Percentiles rank a stretch among this genome's conserved stretches.
These are phyloP conservation scores for Rubia balearica DNA, from an alignment of 305 asterid genomes.

Conservation along the genomic window DNA sequence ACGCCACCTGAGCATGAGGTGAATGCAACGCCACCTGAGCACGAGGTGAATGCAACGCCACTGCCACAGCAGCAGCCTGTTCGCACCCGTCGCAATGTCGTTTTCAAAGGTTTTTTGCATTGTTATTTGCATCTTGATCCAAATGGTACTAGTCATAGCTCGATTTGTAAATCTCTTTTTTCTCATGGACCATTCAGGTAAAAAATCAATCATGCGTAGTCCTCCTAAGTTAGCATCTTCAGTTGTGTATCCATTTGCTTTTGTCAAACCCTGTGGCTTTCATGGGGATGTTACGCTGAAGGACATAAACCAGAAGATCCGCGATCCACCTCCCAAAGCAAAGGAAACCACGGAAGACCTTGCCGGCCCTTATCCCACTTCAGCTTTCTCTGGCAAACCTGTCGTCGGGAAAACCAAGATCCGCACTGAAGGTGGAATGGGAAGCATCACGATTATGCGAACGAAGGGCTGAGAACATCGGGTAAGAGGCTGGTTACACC, in stretches of 20 bases:
- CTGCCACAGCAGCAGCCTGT: conserved; percentile 28
- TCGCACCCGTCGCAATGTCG: conserved; percentile 42
- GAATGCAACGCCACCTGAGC: conserved; percentile 33
- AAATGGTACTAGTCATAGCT: background rate
- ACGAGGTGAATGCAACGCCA: conserved; percentile 22
- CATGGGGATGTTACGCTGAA: conserved; percentile 77
- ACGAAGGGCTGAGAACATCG: conserved; percentile 50
- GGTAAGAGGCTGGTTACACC: background rate
- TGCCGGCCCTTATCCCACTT: conserved; percentile 43
- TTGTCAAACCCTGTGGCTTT: conserved; percentile 74
- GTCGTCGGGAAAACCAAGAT: conserved; percentile 89
- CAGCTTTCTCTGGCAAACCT: conserved; percentile 91
- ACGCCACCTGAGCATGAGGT: conserved; percentile 34
- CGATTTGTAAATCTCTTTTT: background rate
- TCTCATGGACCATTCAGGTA: conserved; percentile 35
- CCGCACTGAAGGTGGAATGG: conserved; percentile 83
- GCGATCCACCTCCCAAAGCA: conserved; percentile 44
- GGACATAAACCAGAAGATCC: conserved; percentile 74
- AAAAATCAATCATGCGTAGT: conserved; percentile 53
- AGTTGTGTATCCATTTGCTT: conserved; percentile 62
- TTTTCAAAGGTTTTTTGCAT: conserved; percentile 49
- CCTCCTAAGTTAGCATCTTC: conserved; percentile 61
- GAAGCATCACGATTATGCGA: conserved; percentile 85
- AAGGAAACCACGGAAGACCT: conserved; percentile 46
- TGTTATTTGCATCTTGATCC: background rate